Percentiles rank a stretch among this genome's conserved stretches.
These are phyloP conservation scores for Aspergillus chevalieri DNA, from an alignment of 2,329 filamentous ascomycete genomes.

Conservation along the genomic window DNA sequence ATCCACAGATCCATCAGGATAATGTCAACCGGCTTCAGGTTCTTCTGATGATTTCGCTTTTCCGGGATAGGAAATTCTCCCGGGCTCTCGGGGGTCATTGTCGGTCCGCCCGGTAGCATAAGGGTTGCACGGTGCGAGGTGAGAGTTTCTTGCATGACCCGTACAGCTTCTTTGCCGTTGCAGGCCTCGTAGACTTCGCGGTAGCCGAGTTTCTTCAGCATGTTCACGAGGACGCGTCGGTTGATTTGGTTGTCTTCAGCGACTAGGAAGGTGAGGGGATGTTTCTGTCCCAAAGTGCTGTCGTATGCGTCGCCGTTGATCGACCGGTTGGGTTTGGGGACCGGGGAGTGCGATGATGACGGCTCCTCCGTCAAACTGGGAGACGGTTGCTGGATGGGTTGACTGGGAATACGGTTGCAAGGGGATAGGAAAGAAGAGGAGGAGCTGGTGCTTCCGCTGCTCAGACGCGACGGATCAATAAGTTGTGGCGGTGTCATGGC, in stretches of 20 bases:
- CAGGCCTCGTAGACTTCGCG: constrained; percentile 57
- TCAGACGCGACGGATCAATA: constrained; percentile 15
- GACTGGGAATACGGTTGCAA: constrained; percentile 19
- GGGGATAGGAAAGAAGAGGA: constrained; percentile 15
- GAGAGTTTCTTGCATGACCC: constrained; percentile 49
- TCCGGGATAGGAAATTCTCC: constrained; percentile 12
- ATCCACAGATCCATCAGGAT: constrained; percentile 74
- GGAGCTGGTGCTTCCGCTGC: constrained; percentile 17
- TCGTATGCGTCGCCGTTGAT: constrained; percentile 41
- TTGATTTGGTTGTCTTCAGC: constrained; percentile 71
- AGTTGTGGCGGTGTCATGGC: constrained; percentile 29
- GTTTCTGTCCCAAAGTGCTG: constrained; percentile 51
- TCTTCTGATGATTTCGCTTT: constrained; percentile 17
- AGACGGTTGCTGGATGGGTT: constrained; percentile 24
- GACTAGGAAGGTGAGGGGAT: constrained; percentile 62
- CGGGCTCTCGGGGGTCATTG: constrained; percentile 1
- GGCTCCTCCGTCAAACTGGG: constrained; percentile 23
- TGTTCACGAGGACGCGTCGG: constrained; percentile 59
- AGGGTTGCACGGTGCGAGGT: constrained; percentile 14
- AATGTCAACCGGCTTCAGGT: constrained; percentile 50
- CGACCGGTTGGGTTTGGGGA: too few species aligned
- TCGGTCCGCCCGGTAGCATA: constrained; percentile 12
- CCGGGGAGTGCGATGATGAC: constrained; percentile 6
- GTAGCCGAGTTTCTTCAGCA: constrained; percentile 64
- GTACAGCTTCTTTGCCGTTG: constrained; percentile 62